Conservation (phyloP, 2,329 filamentous ascomycete species). For the Xylariaceae sp. region DNA sequence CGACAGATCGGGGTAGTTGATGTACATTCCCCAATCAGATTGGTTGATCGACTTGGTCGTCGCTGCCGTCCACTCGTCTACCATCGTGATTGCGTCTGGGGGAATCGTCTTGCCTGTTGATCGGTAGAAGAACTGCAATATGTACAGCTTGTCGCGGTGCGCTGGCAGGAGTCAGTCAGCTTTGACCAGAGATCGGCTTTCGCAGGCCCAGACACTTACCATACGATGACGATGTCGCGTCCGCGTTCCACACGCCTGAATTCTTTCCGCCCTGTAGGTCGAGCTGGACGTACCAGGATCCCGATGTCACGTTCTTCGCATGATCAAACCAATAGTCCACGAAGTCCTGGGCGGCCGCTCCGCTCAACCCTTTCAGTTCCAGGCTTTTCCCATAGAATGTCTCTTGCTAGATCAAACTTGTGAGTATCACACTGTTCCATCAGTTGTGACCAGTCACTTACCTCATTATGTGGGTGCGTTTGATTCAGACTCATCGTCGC, state of each 20-base stretch:
- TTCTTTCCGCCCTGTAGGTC: slow-evolving; percentile 42
- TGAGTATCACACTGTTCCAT: slow-evolving; percentile 5
- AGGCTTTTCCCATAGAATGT: slow-evolving; percentile 43
- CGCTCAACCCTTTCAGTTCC: slow-evolving; percentile 37
- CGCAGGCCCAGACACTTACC: not conserved
- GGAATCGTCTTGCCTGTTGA: slow-evolving; percentile 31
- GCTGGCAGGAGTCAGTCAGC: slow-evolving; percentile 15
- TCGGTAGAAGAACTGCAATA: slow-evolving; percentile 48
- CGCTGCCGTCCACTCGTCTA: slow-evolving; percentile 28
- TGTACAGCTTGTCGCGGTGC: slow-evolving; percentile 46
- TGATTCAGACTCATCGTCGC: slow-evolving; percentile 31
- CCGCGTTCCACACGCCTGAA: slow-evolving; percentile 34
- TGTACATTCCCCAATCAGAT: slow-evolving; percentile 38
- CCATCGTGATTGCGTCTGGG: slow-evolving; percentile 21
- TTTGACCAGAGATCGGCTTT: not conserved
- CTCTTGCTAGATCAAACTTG: slow-evolving; percentile 35
- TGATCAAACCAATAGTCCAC: slow-evolving; percentile 40
- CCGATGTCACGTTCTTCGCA: slow-evolving; percentile 34
- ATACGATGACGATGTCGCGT: slow-evolving; percentile 36
- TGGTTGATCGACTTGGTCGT: slow-evolving; percentile 20
- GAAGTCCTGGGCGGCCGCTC: slow-evolving; percentile 35
- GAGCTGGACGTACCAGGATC: slow-evolving; percentile 42
- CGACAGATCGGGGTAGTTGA: slow-evolving; percentile 53
- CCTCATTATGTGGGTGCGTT: slow-evolving; percentile 29
- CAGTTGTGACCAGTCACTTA: slow-evolving; percentile 18